Percentiles rank a stretch among this genome's conserved stretches.
These are phyloP conservation scores for Fragaria nilgerrensis DNA, from an alignment of 306 rosid genomes.

Conservation along the genomic window DNA sequence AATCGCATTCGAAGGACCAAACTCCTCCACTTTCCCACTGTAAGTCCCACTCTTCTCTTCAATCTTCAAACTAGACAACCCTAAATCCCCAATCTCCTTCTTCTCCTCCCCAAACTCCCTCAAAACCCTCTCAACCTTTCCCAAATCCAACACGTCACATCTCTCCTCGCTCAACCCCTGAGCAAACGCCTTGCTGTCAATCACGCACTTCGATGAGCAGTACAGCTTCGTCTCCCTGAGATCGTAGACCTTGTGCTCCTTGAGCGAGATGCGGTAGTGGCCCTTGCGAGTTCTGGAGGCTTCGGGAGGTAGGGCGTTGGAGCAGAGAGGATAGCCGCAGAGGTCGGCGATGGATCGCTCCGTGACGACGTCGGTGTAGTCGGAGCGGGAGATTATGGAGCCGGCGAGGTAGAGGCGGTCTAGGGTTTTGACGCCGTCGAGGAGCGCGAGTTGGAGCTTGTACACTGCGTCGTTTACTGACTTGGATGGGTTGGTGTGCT, in stretches of 20 bases:
- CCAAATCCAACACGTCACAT: slow-evolving; percentile 46
- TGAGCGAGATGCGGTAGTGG: slow-evolving; percentile 67
- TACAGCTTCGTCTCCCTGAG: slow-evolving; percentile 69
- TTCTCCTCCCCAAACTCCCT: slow-evolving; percentile 42
- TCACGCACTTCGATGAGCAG: slow-evolving; percentile 69
- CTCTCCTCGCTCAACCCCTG: slow-evolving; percentile 64
- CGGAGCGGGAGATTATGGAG: slow-evolving; percentile 67
- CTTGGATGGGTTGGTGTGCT: background rate
- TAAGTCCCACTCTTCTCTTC: slow-evolving; percentile 53
- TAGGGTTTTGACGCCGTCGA: slow-evolving; percentile 61
- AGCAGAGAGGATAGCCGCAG: slow-evolving; percentile 70
- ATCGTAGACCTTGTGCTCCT: slow-evolving; percentile 82
- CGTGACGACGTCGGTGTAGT: slow-evolving; percentile 77
- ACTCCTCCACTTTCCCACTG: slow-evolving; percentile 53
- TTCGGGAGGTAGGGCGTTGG: slow-evolving; percentile 48
- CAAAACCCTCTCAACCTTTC: slow-evolving; percentile 49
- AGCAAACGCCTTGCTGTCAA: slow-evolving; percentile 63
- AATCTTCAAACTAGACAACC: slow-evolving; percentile 56
- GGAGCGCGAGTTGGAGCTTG: slow-evolving; percentile 64
- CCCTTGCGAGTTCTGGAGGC: slow-evolving; percentile 50
- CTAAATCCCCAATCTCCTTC: slow-evolving; percentile 50
- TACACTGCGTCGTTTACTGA: slow-evolving; percentile 56
- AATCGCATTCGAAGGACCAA: slow-evolving; percentile 92
- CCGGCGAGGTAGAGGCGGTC: slow-evolving; percentile 79
- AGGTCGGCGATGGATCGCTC: slow-evolving; percentile 63